Conservation (phyloP, 148 eudicot genomes). For the Mesembryanthemum crystallinum region DNA sequence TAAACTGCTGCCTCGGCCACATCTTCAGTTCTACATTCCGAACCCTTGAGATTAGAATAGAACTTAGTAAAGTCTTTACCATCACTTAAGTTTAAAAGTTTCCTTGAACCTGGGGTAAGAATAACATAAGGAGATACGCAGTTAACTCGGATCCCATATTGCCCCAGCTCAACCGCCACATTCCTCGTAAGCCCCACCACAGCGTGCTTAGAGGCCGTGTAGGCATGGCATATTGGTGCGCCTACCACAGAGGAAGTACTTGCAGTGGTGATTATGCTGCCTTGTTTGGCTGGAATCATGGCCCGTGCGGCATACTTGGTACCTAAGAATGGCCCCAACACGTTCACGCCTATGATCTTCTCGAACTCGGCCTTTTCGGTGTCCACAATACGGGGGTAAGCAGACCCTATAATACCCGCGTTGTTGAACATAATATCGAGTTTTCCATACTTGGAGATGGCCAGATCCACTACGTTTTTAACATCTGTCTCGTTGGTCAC, state of each 20-base stretch:
- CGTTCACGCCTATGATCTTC: constrained; percentile 28
- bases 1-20: neutral
- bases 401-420: constrained; percentile 39
- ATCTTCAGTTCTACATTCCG: neutral
- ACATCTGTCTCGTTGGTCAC: constrained; percentile 45
- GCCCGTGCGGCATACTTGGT: constrained; percentile 64
- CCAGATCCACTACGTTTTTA: constrained; percentile 41
- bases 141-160: constrained; percentile 29
- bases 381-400: constrained; percentile 33
- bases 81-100: neutral
- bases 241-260: constrained; percentile 38
- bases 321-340: constrained; percentile 51
- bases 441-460: constrained; percentile 46
- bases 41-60: neutral
- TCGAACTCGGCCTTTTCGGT: constrained; percentile 35
- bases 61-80: neutral
- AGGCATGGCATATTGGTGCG: constrained; percentile 14
- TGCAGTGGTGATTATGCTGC: constrained; percentile 46
- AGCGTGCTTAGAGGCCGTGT: constrained; percentile 32
- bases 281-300: constrained; percentile 45
- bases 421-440: constrained; percentile 64
- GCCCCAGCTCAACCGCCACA: constrained; percentile 27
- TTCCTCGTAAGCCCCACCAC: constrained; percentile 29
- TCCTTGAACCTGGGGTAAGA: constrained; percentile 5
- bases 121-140: constrained; percentile 27